Conservation (phyloP, 345 rosid species). For the Noccaea caerulescens region DNA sequence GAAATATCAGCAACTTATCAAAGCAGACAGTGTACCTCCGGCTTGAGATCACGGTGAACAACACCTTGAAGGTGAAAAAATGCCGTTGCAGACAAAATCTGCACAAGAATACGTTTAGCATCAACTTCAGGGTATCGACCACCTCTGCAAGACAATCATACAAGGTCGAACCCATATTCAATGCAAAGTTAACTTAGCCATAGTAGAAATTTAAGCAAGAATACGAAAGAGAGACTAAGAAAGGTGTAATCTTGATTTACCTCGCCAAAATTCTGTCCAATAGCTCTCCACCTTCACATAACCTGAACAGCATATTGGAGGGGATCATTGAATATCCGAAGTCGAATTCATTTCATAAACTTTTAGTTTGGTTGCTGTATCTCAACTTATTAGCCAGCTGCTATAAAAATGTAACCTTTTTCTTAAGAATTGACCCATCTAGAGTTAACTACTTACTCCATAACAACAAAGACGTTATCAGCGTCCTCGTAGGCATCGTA, state of each 20-base stretch:
- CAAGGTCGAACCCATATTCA: background rate
- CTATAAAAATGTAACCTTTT: background rate
- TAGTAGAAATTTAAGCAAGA: background rate
- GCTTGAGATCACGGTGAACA: constrained; percentile 95
- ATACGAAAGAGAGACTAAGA: constrained; percentile 6
- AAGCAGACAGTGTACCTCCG: constrained; percentile 64
- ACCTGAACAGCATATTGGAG: constrained; percentile 49
- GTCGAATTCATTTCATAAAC: constrained; percentile 1
- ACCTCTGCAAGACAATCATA: constrained; percentile 62
- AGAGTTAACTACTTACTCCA: constrained; percentile 71
- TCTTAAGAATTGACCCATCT: background rate
- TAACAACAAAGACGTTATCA: constrained; percentile 75
- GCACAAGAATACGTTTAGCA: constrained; percentile 76
- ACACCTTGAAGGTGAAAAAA: constrained; percentile 98
- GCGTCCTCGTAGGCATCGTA: constrained; percentile 84
- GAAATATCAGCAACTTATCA: background rate
- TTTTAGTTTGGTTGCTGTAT: background rate
- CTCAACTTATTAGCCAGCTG: constrained; percentile 1
- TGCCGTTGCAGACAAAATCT: constrained; percentile 80
- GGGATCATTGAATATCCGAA: constrained; percentile 1
- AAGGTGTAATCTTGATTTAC: constrained; percentile 44
- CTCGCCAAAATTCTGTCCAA: constrained; percentile 89
- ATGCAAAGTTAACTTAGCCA: background rate
- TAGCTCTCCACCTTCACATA: constrained; percentile 97
- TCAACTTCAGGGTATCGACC: constrained; percentile 92